phyloP scores from a whole-genome alignment of 2,329 filamentous ascomycete species.

The Knufia petricola region DNA sequence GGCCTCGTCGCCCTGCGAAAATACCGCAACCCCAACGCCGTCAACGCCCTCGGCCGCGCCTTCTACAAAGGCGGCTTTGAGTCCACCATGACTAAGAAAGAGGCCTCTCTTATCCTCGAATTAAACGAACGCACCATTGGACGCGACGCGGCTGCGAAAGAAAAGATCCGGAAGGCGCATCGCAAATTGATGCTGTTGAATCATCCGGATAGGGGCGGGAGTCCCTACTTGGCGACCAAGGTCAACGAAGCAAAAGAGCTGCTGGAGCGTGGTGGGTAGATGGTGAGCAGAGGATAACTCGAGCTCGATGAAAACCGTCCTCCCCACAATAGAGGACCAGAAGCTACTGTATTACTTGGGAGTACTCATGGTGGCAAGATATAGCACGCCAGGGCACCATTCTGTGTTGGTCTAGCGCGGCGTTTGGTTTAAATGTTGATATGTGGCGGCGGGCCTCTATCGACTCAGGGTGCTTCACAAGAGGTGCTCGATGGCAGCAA shows the following conservation, averaged over 20 bases:
- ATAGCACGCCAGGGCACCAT: no score
- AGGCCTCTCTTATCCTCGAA: conserved; percentile 82
- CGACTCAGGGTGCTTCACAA: no score
- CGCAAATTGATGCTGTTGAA: conserved; percentile 93
- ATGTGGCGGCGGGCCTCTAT: no score
- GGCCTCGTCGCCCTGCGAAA: conserved; percentile 81
- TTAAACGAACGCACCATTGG: conserved; percentile 81
- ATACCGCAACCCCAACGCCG: conserved; percentile 55
- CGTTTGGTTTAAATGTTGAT: no score
- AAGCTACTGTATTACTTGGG: no score
- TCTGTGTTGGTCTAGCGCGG: no score
- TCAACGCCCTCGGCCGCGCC: conserved; percentile 73
- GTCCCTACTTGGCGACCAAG: conserved; percentile 92
- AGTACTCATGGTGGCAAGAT: no score
- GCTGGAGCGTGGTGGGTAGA: conserved; percentile 51
- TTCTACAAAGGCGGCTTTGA: conserved; percentile 99
- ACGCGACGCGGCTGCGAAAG: conserved; percentile 45
- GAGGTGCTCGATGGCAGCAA: no score
- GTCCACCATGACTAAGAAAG: conserved; percentile 80
- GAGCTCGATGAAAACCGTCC: no score
- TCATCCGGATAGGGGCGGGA: conserved; percentile 93
- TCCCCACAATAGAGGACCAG: no score
- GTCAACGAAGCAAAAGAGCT: conserved; percentile 98
- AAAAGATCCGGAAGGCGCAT: conserved; percentile 91
- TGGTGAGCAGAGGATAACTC: no score